phyloP scores from a whole-genome alignment of 2,329 filamentous ascomycete species.

The Diaporthe nobilis region DNA sequence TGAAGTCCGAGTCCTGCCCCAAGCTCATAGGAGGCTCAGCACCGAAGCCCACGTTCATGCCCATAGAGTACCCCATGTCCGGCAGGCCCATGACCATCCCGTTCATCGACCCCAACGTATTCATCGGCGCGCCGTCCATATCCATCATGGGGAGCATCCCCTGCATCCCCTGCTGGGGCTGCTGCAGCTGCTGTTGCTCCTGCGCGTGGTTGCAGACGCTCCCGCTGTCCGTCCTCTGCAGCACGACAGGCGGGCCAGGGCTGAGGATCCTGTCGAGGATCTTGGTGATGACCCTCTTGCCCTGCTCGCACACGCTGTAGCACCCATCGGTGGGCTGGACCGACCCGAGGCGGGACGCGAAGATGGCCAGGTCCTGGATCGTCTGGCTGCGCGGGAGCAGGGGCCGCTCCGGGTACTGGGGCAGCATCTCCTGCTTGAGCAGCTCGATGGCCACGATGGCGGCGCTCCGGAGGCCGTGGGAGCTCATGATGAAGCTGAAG shows the following conservation, averaged over 20 bases:
- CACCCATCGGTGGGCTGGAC: slow-evolving; percentile 51
- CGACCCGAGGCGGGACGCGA: slow-evolving; percentile 51
- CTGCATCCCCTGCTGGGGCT: slow-evolving; percentile 36
- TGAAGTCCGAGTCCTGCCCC: slow-evolving; percentile 52
- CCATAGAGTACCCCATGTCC: slow-evolving; percentile 44
- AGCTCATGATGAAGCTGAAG: slow-evolving; percentile 49
- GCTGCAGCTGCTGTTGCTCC: slow-evolving; percentile 7
- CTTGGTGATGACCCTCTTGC: slow-evolving; percentile 52
- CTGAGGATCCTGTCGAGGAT: slow-evolving; percentile 54
- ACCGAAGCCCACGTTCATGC: slow-evolving; percentile 47
- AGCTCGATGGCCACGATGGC: slow-evolving; percentile 54
- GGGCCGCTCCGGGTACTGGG: slow-evolving; percentile 51
- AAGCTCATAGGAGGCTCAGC: slow-evolving; percentile 48
- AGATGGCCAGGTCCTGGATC: slow-evolving; percentile 54
- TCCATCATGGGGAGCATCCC: slow-evolving; percentile 42
- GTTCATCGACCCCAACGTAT: slow-evolving; percentile 30
- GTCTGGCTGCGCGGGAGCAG: slow-evolving; percentile 53
- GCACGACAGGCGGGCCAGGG: slow-evolving; percentile 43
- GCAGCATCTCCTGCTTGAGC: slow-evolving; percentile 50
- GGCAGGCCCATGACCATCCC: slow-evolving; percentile 43
- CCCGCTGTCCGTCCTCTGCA: slow-evolving; percentile 40
- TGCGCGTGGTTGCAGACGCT: slow-evolving; percentile 27
- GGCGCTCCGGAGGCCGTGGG: slow-evolving; percentile 52
- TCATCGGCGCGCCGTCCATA: slow-evolving; percentile 30
- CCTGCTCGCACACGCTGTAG: slow-evolving; percentile 52